A percentile compares a stretch with the other conserved stretches of the same genome.
Evolutionary conservation across 768 basidiomycete genomes (phyloP).

Genomic region (Boletus rex-veris): DNA sequence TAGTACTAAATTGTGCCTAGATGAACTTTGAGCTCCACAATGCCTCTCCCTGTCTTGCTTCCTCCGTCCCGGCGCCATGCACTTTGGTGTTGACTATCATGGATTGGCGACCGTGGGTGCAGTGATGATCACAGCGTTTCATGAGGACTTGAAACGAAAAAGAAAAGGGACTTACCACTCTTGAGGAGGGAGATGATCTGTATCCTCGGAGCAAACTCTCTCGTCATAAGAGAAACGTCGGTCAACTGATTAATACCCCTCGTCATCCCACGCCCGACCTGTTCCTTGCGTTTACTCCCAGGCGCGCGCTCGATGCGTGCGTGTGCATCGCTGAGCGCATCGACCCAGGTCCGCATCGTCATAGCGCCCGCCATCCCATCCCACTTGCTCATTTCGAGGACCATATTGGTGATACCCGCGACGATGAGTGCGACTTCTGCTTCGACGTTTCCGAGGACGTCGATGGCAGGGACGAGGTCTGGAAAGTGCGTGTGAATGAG

Average conservation of each 20-base stretch:
- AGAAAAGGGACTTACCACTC: slow-evolving; percentile 37
- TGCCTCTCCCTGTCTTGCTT: slow-evolving; percentile 49
- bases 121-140: slow-evolving; percentile 2
- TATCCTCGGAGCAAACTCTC: slow-evolving; percentile 51
- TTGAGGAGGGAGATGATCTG: slow-evolving; percentile 53
- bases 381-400: slow-evolving; percentile 54
- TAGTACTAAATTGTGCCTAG: slow-evolving; percentile 16
- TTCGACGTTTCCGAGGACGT: slow-evolving; percentile 45
- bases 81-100: slow-evolving; percentile 44
- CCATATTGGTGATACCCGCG: slow-evolving; percentile 52
- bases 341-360: slow-evolving; percentile 55
- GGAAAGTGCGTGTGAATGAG: slow-evolving; percentile 51
- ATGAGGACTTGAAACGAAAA: not conserved
- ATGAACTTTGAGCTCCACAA: slow-evolving; percentile 53
- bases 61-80: slow-evolving; percentile 45
- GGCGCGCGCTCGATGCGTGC: slow-evolving; percentile 21
- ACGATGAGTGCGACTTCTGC: slow-evolving; percentile 48
- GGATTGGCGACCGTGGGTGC: not conserved
- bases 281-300: slow-evolving; percentile 35
- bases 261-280: slow-evolving; percentile 47
- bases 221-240: slow-evolving; percentile 49
- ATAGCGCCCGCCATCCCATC: slow-evolving; percentile 54
- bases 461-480: slow-evolving; percentile 42
- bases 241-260: slow-evolving; percentile 49
- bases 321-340: slow-evolving; percentile 44